Evolutionary conservation across 2,329 filamentous ascomycete species (phyloP), one percentile per base, ranked within the genome.

Genomic region (Didymella arachidicola): DNA sequence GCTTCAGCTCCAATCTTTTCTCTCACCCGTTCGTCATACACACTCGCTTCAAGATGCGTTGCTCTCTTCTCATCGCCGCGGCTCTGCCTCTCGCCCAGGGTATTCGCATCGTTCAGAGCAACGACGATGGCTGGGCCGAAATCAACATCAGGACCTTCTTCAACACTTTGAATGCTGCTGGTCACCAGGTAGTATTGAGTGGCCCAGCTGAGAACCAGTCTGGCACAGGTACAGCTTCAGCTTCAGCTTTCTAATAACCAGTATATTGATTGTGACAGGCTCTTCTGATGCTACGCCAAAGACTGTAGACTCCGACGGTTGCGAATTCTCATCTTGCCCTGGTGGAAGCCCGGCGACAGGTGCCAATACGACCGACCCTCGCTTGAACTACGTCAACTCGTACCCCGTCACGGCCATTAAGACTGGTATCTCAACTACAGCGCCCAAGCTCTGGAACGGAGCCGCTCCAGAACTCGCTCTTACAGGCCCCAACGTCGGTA

Each of bases 41-140:
- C 41, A 34, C 12, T 41, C 25, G 7, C 45, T 42, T 29, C 64
- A 68, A 54, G 1, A 73, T 74, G 72, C 70, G 71, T 11, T 68
- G 59, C 32, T 67, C 32, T 19, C 10, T 72, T 18, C 61, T 75
- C 16, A 63, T 75, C 42, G 62, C 61, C 50, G 64, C 63, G 22
- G 65, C 65, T 32, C 59, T 69, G 45, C 71, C 73, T 30, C 55
- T 75, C 16, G 62, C 65, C 16, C 69, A 70, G 39, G 72, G 67
- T 26, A 52, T 72, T 12, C 72, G 72, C 39, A 71, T 75, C 67
- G 71, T 91, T 53, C 85, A 88, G 56, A 83, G 84, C 63, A 91
- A 91, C 74, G 89, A 91, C 64, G 89, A 91, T 70, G 89, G 89
- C 32, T 91, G 89, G 89, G 87, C 88, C 5, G 89, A 90, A 77